Conservation (phyloP, 2,329 filamentous ascomycete genomes). For the Venturia aucupariae region DNA sequence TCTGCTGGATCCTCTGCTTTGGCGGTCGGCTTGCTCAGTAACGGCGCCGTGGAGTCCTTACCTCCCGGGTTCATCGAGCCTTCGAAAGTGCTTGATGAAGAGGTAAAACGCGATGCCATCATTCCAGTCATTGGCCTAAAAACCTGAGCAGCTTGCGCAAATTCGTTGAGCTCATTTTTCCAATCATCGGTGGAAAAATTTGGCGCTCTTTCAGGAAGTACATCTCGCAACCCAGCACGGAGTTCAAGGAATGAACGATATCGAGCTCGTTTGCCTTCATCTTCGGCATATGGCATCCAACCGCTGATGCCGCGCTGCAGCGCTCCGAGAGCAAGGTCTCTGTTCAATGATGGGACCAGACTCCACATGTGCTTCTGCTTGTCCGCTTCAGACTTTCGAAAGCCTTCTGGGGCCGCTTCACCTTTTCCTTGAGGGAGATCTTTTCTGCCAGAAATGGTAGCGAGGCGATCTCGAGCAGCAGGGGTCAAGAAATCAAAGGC, state of each 20-base stretch:
- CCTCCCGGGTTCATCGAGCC: constrained; percentile 24
- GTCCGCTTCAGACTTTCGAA: constrained; percentile 54
- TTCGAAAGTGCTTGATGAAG: constrained; percentile 41
- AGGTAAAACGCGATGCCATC: constrained; percentile 91
- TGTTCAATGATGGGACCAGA: constrained; percentile 36
- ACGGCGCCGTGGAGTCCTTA: constrained; percentile 17
- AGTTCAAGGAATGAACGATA: constrained; percentile 77
- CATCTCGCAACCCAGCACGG: constrained; percentile 51
- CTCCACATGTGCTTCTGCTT: constrained; percentile 45
- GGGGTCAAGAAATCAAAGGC: constrained; percentile 88
- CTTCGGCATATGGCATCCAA: constrained; percentile 77
- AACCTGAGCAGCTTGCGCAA: constrained; percentile 62
- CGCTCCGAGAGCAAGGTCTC: constrained; percentile 35
- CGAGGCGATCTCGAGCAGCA: constrained; percentile 67
- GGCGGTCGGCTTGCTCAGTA: constrained; percentile 12
- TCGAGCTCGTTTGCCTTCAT: constrained; percentile 67
- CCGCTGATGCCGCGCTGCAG: constrained; percentile 45
- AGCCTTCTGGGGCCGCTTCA: constrained; percentile 59
- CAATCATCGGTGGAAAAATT: constrained; percentile 60
- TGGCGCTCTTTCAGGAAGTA: constrained; percentile 47
- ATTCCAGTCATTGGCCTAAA: constrained; percentile 87
- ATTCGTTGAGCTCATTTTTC: constrained; percentile 70
- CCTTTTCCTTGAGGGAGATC: constrained; percentile 70
- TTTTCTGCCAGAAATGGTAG: constrained; percentile 60
- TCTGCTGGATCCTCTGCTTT: constrained; percentile 58